Evolutionary conservation across 345 rosid genomes (phyloP), one percentile per base, ranked within the genome.

Genomic region (Carallia pectinifolia): DNA sequence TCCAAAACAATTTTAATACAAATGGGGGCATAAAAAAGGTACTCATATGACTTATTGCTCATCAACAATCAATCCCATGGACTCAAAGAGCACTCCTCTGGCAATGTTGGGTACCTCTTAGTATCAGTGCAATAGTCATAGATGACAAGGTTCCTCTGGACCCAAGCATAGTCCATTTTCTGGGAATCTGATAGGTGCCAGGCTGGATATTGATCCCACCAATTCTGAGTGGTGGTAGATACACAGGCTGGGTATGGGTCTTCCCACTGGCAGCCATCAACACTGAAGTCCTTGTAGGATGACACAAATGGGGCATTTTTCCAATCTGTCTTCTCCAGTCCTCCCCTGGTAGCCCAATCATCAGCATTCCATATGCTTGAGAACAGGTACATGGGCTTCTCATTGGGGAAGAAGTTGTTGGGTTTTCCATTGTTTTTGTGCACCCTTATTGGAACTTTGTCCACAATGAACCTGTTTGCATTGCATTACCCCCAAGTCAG

Each of bases 321-420:
- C 99, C 99, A 90, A 73, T 95, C 83, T 0, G 99, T 95, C 76
- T 95, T 92, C 90, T 92, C 99, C 0, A 90, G 80, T 16, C 99
- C 99, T 1, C 99, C 98, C 58, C 97, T 79, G 3, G 99, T 95
- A 10, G 98, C 99, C 99, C 98, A 95, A 0, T 95, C 98, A 38
- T 95, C 99, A 0, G 98, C 99, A 74, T 92, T 92, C 98, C 99
- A 95, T 9, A 95, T 89, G 80, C 97, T 92, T 7, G 99, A 95
- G 81, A 92, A 95, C 40, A 95, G 80, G 85, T 85, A 90, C 99
- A 95, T 90, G 0, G 98, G 99, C 89, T 90, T 95, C 82, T 88
- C 92, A 62, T 90, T 81, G 2, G 99, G 99, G 79, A 92, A 95
- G 86, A 92, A 95, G 59, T 85, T 75, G 76, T 95, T 95, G n/a